Conservation (phyloP, 2,329 filamentous ascomycete species). For the Monilinia aucupariae region DNA sequence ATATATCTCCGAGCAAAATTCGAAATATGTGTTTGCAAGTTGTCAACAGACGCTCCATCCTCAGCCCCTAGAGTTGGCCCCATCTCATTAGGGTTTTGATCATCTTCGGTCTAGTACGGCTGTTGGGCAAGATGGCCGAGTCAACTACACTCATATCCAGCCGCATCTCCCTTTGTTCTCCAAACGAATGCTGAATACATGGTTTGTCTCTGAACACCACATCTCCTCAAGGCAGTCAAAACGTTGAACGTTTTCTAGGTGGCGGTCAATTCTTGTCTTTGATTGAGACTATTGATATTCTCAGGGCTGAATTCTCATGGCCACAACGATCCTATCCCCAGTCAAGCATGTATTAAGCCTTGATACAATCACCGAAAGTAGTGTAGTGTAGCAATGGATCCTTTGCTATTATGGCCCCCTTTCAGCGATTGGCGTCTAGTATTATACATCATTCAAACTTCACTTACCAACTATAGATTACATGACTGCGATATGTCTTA, state of each 20-base stretch:
- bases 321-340: background rate
- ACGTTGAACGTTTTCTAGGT: background rate
- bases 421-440: too few relatives aligned
- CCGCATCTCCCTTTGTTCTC: background rate
- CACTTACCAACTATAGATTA: too few relatives aligned
- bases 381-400: too few relatives aligned
- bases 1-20: background rate
- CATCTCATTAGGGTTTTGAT: background rate
- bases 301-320: background rate
- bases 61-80: background rate
- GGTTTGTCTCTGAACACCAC: background rate
- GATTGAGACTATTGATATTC: background rate
- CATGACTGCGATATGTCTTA: too few relatives aligned
- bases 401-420: too few relatives aligned
- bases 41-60: background rate
- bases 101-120: background rate
- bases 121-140: background rate
- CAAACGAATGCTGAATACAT: background rate
- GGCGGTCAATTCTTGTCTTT: background rate
- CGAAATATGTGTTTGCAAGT: background rate
- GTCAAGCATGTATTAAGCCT: background rate
- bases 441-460: too few relatives aligned
- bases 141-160: background rate
- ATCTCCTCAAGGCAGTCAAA: background rate
- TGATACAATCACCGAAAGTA: background rate